These are phyloP conservation scores for Hyparrhenia diplandra DNA, from an alignment of 176 grass and related monocot genomes.

Conservation along the genomic window DNA sequence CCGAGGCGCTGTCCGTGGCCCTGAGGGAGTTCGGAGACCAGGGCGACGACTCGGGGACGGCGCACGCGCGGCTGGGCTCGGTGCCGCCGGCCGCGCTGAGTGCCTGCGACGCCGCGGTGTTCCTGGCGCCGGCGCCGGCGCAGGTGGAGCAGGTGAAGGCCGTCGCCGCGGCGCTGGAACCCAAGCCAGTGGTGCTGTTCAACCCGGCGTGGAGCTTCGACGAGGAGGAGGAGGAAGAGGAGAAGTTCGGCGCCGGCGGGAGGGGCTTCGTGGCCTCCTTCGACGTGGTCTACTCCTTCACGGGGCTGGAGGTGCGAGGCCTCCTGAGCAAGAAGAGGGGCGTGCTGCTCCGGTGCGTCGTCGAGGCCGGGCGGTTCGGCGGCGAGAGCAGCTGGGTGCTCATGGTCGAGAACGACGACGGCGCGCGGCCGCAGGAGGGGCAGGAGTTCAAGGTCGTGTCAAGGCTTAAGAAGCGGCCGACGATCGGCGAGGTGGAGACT, in stretches of 20 bases:
- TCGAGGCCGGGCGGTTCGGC: constrained; percentile 53
- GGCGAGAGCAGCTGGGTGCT: constrained; percentile 75
- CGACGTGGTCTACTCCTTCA: constrained; percentile 89
- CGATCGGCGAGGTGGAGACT: constrained; percentile 83
- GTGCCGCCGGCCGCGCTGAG: constrained; percentile 24
- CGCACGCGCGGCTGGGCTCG: constrained; percentile 45
- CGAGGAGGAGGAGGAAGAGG: constrained; percentile 65
- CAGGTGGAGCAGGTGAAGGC: constrained; percentile 57
- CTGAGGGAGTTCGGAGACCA: constrained; percentile 22
- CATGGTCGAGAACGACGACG: constrained; percentile 69
- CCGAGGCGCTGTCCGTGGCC: constrained; percentile 23
- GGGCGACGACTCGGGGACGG: neutral
- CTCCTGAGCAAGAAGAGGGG: constrained; percentile 72
- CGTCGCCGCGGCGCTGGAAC: constrained; percentile 33
- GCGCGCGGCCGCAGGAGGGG: neutral
- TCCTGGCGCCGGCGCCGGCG: constrained; percentile 29
- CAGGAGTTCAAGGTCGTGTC: constrained; percentile 63
- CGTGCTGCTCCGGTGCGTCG: constrained; percentile 60
- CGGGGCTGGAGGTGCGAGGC: constrained; percentile 80
- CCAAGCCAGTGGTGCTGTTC: constrained; percentile 69
- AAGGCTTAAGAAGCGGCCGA: constrained; percentile 66
- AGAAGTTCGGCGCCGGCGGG: constrained; percentile 23
- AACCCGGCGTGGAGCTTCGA: constrained; percentile 91
- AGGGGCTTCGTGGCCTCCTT: constrained; percentile 62
- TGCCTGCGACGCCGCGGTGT: constrained; percentile 56